phyloP scores from a whole-genome alignment of 768 basidiomycete genomes.

The Psilocybe sp. region DNA sequence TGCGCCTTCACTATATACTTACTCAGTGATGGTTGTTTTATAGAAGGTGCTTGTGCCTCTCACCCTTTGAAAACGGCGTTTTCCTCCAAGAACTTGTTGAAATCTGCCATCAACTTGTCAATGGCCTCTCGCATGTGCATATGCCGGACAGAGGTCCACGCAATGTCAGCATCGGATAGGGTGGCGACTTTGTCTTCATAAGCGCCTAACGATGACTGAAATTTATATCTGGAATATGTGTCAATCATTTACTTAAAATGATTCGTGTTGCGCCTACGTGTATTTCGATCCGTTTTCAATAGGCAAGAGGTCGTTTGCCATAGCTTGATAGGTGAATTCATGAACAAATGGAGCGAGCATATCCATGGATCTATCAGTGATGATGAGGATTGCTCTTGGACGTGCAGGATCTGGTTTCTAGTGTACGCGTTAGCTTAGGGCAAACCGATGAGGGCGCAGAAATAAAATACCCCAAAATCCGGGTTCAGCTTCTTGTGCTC shows the following conservation, averaged over 20 bases:
- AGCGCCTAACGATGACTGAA: constrained; percentile 82
- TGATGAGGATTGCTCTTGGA: constrained; percentile 77
- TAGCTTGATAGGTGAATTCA: constrained; percentile 99
- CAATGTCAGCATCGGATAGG: constrained; percentile 82
- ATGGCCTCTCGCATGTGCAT: constrained; percentile 99
- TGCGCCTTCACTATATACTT: constrained; percentile 61
- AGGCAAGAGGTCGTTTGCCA: constrained; percentile 92
- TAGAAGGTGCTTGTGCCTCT: constrained; percentile 17
- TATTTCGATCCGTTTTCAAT: constrained; percentile 87
- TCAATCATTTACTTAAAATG: constrained; percentile 1
- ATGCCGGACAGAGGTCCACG: constrained; percentile 92
- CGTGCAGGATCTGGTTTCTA: constrained; percentile 61
- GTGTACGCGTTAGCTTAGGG: not conserved
- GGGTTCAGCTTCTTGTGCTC: constrained; percentile 83
- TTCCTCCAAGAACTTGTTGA: constrained; percentile 91
- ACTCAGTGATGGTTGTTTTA: not conserved
- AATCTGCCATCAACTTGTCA: constrained; percentile 94
- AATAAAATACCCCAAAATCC: constrained; percentile 69
- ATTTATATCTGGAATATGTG: constrained; percentile 69
- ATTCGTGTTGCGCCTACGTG: constrained; percentile 51
- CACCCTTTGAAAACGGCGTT: constrained; percentile 94
- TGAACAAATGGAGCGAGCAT: constrained; percentile 86
- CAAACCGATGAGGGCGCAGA: not conserved
- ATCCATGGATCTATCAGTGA: constrained; percentile 98
- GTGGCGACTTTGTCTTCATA: constrained; percentile 87